Evolutionary conservation across 225 moss, liverwort and hornwort species (phyloP), one percentile per base, ranked within the genome.

Genomic region (Bryoerythrophyllum caledonicum): DNA sequence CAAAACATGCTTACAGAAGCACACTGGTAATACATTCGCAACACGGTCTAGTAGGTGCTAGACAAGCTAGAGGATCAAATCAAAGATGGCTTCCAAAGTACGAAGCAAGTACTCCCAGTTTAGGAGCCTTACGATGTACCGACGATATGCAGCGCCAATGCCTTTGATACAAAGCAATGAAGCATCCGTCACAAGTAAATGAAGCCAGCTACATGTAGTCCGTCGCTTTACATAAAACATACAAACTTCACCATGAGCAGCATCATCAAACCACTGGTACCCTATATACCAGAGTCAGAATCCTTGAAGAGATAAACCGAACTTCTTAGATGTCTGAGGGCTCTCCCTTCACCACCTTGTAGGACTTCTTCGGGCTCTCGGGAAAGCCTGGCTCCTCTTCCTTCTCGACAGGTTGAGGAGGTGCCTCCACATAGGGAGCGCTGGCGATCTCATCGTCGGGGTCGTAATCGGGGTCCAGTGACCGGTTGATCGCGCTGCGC

Each of bases 391-490:
- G 75, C 49, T 83, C 82, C 37, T 67, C 82, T n/a, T 58, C 72
- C 15, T 58, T 72, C 15, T 79, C 78, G n/a, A 52, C 73, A 48
- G 78, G 64, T 20, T 53, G 68, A 7, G 95, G 68, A 11, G 95
- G 88, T 30, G 86, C 86, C 75, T 92, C 88, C 30, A 81, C 65
- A 76, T 90, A 94, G 27, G 83, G 83, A 46, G 90, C 80, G 34
- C 52, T 88, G 12, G 83, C 63, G 62, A 97, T 85, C 32, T 82
- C 94, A 59, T 97, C 86, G 69, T 97, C 97, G 15, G 94, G 94
- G 69, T 97, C 97, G 60, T 89, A 87, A 67, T 94, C 86, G 10
- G 94, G 97, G 83, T 97, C 86, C 89, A 97, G 73, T 60, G 90
- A 91, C 32, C 89, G 83, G 82, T 86, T 82, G 54, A 97, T 78